Conservation (phyloP, 228 moss, liverwort and hornwort genomes). For the Sphagnum fallax region DNA sequence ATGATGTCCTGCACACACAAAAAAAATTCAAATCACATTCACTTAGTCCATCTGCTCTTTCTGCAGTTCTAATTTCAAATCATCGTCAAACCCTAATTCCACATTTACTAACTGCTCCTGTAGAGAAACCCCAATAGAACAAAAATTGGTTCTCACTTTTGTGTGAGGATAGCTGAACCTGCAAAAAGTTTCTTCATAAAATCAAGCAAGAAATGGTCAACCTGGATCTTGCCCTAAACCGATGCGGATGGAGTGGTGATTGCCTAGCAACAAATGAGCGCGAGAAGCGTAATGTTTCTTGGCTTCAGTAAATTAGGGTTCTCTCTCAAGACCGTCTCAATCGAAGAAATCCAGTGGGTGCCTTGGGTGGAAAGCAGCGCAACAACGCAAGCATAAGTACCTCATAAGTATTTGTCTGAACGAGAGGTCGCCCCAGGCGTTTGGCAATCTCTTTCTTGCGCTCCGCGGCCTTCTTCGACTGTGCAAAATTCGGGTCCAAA, state of each 20-base stretch:
- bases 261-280: too few relatives aligned
- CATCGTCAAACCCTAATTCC: neutral
- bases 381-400: constrained; percentile 15
- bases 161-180: too few relatives aligned
- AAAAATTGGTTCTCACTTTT: too few relatives aligned
- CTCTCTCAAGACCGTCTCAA: too few relatives aligned
- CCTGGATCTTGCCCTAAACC: too few relatives aligned
- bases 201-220: too few relatives aligned
- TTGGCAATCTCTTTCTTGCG: constrained; percentile 97
- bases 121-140: too few relatives aligned
- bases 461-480: constrained; percentile 95
- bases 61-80: neutral
- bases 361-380: neutral
- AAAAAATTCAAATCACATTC: neutral
- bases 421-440: constrained; percentile 81
- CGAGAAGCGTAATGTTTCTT: too few relatives aligned
- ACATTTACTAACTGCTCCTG: neutral
- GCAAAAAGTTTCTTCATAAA: too few relatives aligned
- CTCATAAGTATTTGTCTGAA: constrained; percentile 98
- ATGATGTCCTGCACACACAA: constrained; percentile 81
- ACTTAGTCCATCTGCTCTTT: neutral
- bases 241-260: too few relatives aligned
- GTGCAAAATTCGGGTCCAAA: constrained; percentile 91
- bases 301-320: too few relatives aligned
- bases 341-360: too few relatives aligned